Base-by-base conservation (phyloP, 2,329 filamentous ascomycete species). In the Talaromyces amestolkiae region DNA sequence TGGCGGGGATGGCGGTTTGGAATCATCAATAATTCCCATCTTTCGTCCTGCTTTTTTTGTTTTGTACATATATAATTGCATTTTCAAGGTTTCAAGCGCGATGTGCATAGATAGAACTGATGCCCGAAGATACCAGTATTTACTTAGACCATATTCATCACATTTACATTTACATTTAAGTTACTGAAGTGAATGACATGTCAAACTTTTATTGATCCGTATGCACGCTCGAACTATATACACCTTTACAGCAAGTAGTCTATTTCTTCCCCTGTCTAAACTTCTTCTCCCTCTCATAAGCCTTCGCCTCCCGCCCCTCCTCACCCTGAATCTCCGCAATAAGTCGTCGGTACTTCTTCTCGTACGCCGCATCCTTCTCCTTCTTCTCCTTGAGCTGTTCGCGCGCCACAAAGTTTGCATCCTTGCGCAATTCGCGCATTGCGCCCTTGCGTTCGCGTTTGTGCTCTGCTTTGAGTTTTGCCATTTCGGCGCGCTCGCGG, bases 381-480 rank as follows among this genome's bases (percentile, higher is more conserved):
- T 93, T 97, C 88, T 98, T 98, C 82, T 96, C 85, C 72, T 87
- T 86, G 73, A 99, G 83, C 79, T 91, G 91, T 85, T 97, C 93
- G 71, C 94, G 85, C 39, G 93, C 92, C 81, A 98, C 88, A 75
- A 99, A 98, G 77, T 91, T 92, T 64, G 93, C 91, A 73, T 99
- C 96, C 84, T 97, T 98, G 75, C 95, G 87, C 72, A 99, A 82
- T 80, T 99, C 95, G 71, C 95, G 87, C 83, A 99, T 86, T 7
- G 93, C 94, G 1, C 93, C 94, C 86, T 99, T 99, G 78, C 88
- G 87, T 85, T 99, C 95, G 75, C 91, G 88, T 87, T 96, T 97
- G 86, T 93, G 91, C 82, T 98, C 94, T 68, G 89, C 89, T 81
- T 89, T 89, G 74, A 99, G 85, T 78, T 93, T 95, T 74, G 89